These are phyloP conservation scores for Casuarina cunninghamiana DNA, from an alignment of 306 rosid genomes.

Conservation along the genomic window DNA sequence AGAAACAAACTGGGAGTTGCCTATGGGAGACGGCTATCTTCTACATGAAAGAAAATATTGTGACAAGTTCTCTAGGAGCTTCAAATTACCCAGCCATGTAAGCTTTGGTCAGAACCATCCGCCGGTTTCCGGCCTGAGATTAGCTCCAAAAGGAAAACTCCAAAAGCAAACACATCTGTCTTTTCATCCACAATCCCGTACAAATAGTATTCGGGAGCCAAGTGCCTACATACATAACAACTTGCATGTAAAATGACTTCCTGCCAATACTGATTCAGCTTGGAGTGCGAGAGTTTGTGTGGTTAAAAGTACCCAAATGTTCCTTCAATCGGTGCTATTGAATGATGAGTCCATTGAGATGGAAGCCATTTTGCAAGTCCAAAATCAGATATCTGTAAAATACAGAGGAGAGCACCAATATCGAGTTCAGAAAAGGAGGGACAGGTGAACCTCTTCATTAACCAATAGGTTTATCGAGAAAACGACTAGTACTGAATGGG, in stretches of 20 bases:
- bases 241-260: neutral
- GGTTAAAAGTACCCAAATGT: constrained; percentile 73
- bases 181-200: constrained; percentile 99
- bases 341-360: constrained; percentile 93
- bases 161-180: constrained; percentile 98
- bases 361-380: constrained; percentile 99
- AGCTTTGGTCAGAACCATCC: constrained; percentile 87
- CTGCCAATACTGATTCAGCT: neutral
- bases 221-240: constrained; percentile 51
- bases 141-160: constrained; percentile 79
- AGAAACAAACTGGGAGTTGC: constrained; percentile 25
- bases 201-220: constrained; percentile 94
- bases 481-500: neutral
- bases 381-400: constrained; percentile 84
- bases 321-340: constrained; percentile 96
- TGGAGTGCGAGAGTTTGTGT: neutral
- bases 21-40: constrained; percentile 19
- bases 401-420: neutral
- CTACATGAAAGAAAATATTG: constrained; percentile 2
- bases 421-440: neutral
- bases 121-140: constrained; percentile 92
- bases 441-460: neutral
- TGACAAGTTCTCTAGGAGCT: neutral
- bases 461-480: neutral
- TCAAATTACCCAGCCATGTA: constrained; percentile 76